Percentiles rank a stretch among this genome's conserved stretches.
These are phyloP conservation scores for Pisolithus thermaeus DNA, from an alignment of 1,284 basidiomycete species.

Conservation along the genomic window DNA sequence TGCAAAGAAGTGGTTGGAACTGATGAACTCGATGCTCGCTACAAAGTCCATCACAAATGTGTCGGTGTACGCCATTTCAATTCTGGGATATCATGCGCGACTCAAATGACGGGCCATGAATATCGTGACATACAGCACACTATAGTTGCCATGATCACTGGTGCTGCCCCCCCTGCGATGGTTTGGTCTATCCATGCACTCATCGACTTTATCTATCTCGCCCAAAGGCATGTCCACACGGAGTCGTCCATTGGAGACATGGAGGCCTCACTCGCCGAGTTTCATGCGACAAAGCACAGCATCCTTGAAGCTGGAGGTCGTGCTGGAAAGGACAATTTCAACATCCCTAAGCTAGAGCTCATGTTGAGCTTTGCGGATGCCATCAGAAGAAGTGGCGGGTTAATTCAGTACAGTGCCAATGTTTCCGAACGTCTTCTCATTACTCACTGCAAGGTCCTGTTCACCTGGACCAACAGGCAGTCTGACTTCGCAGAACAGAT, in stretches of 20 bases:
- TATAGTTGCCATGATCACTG: neutral
- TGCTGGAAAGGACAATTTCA: slow-evolving; percentile 1
- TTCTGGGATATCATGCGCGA: neutral
- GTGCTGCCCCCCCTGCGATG: neutral
- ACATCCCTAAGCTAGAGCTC: slow-evolving; percentile 2
- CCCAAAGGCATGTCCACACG: neutral
- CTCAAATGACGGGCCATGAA: neutral
- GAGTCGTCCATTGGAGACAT: neutral
- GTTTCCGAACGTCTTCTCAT: slow-evolving; percentile 1
- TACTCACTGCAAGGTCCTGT: slow-evolving; percentile 3
- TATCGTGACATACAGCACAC: slow-evolving; percentile 2
- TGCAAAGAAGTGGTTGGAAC: neutral
- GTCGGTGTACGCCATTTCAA: neutral
- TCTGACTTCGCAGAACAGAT: neutral
- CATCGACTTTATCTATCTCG: slow-evolving; percentile 3
- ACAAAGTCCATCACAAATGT: neutral
- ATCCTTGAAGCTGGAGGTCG: neutral
- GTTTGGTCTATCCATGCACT: neutral
- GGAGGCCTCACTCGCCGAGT: neutral
- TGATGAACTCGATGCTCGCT: neutral
- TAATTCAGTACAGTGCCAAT: slow-evolving; percentile 2
- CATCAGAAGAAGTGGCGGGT: neutral
- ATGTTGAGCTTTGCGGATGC: neutral
- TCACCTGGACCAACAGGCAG: neutral
- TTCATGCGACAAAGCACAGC: neutral